Percentiles rank a stretch among this genome's conserved stretches.
Evolutionary conservation across 148 eudicot genomes (phyloP).

Genomic region (Chenopodium formosanum): DNA sequence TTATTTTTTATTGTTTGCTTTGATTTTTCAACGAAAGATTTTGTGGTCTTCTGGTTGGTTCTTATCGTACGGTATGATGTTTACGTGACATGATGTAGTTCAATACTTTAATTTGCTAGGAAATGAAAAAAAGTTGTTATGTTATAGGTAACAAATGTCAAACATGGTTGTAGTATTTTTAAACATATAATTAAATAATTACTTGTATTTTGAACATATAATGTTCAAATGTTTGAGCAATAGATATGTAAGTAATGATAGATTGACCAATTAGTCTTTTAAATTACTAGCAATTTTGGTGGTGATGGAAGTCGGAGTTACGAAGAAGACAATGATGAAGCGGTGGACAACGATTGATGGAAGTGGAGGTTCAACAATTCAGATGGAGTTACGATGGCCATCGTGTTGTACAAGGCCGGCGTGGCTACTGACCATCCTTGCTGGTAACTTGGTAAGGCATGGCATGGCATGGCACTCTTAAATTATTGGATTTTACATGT

Average conservation of each 20-base stretch:
- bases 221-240: too few relatives aligned
- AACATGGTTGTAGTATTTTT: too few relatives aligned
- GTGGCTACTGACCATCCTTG: slow-evolving; percentile 24
- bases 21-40: neutral
- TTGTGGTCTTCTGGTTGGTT: neutral
- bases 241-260: too few relatives aligned
- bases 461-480: neutral
- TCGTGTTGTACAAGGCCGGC: slow-evolving; percentile 13
- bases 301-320: neutral
- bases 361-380: neutral
- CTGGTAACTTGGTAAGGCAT: too few relatives aligned
- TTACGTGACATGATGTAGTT: too few relatives aligned
- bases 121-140: too few relatives aligned
- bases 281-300: neutral
- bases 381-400: neutral
- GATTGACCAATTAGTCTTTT: neutral
- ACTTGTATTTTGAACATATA: too few relatives aligned
- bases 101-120: too few relatives aligned
- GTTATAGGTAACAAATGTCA: too few relatives aligned
- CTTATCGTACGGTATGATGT: too few relatives aligned
- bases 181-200: too few relatives aligned
- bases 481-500: neutral
- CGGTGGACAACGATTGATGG: neutral
- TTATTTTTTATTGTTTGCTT: neutral
- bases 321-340: neutral